phyloP scores from a whole-genome alignment of 768 basidiomycete genomes.

The Coprinellus micaceus region DNA sequence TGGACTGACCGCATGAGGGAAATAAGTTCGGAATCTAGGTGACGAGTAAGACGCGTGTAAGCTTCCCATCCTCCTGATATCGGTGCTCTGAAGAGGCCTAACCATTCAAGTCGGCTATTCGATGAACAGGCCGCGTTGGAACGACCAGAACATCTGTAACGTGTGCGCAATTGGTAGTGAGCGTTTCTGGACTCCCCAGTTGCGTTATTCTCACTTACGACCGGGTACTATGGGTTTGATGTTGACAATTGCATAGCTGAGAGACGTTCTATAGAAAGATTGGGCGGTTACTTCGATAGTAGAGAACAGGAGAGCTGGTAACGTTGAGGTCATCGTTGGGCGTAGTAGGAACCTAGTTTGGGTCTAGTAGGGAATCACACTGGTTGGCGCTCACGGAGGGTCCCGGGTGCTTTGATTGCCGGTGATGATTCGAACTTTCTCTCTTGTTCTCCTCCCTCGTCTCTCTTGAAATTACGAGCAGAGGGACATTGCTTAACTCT shows the following conservation, averaged over 20 bases:
- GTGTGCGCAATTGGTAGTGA: not conserved
- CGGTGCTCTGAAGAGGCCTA: no score
- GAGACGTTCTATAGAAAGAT: slow-evolving; percentile 63
- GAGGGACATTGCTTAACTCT: no score
- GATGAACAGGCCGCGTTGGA: slow-evolving; percentile 51
- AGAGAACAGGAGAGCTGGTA: slow-evolving; percentile 57
- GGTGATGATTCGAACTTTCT: no score
- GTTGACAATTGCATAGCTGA: slow-evolving; percentile 88
- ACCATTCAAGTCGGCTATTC: slow-evolving; percentile 56
- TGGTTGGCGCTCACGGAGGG: not conserved
- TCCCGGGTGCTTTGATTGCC: not conserved
- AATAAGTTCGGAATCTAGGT: slow-evolving; percentile 58
- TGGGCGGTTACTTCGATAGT: slow-evolving; percentile 77
- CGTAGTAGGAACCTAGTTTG: not conserved
- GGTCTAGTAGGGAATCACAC: not conserved
- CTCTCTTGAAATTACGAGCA: no score
- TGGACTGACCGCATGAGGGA: slow-evolving; percentile 82
- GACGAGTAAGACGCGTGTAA: no score
- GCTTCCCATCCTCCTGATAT: not conserved
- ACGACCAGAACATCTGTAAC: slow-evolving; percentile 59
- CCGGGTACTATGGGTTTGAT: slow-evolving; percentile 92
- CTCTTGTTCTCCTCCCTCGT: no score
- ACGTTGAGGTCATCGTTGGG: slow-evolving; percentile 12
- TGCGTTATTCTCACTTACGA: no score
- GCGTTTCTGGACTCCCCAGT: no score